Base-by-base conservation (phyloP, 768 basidiomycete species). In the Xerocomellus chrysenteron region DNA sequence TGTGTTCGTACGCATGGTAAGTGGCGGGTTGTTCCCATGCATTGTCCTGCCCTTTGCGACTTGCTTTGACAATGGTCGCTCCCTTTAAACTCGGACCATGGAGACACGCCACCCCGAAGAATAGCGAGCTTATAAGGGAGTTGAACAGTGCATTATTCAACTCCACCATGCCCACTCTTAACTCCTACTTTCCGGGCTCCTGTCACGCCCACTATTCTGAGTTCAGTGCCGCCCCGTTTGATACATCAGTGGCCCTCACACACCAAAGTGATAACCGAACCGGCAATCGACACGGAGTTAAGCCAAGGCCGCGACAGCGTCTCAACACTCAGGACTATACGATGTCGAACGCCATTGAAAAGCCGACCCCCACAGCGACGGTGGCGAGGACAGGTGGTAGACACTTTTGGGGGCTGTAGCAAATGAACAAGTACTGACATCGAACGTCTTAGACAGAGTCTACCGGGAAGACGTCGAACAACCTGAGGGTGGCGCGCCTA, bases 11-110 rank as follows among this genome's bases (percentile, higher is more conserved):
- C 5, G 37, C 16, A 51, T 49, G 39, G 47, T 59, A 55, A 45
- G 61, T 62, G 56, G 39, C 54, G 43, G 44, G 35, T 28, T 58
- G 19, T 48, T 64, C 51, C 17, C 33, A 52, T 49, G 30, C 46
- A 47, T 54, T 52, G 39, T 61, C 47, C 40, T 47, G 40, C 49
- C 39, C 41, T 58, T 54, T 52, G 51, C 41, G 44, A 50, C 41
- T 35, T 50, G 41, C 58, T 47, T 53, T 40, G 53, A 62, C 55
- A 28, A 57, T 47, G 57, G 30, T 46, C 48, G 37, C 36, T 52
- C 33, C 35, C 30, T 54, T 54, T 39, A 41, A 49, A 47, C 47
- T 41, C n/a, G 11, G 47, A 49, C 16, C 41, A 35, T 26, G 52
- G 50, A 50, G 37, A 54, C 44, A 37, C 57, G 35, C 66, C 52